These are phyloP conservation scores for Russula vinacea DNA, from an alignment of 768 basidiomycete genomes.

Conservation along the genomic window DNA sequence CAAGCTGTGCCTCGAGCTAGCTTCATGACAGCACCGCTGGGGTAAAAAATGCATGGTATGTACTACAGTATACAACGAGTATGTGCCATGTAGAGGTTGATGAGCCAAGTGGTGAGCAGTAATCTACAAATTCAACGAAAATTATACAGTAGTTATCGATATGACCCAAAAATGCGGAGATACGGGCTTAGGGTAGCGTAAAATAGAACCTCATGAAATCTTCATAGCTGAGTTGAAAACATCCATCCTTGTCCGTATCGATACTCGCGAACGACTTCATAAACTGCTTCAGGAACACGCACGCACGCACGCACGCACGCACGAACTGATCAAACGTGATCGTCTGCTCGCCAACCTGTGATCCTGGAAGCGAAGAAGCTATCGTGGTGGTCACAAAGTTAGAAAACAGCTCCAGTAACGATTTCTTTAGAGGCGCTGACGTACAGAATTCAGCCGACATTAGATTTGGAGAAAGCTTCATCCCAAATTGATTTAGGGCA, in stretches of 20 bases:
- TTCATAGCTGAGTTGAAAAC: constrained; percentile 69
- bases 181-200: constrained; percentile 45
- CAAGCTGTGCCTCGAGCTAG: too few relatives aligned
- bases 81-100: too few relatives aligned
- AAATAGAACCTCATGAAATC: constrained; percentile 66
- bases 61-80: too few relatives aligned
- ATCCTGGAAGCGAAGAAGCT: constrained; percentile 33
- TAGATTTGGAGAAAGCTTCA: constrained; percentile 63
- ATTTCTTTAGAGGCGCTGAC: constrained; percentile 23
- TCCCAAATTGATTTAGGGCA: constrained; percentile 74
- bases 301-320: constrained; percentile 79
- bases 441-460: constrained; percentile 75
- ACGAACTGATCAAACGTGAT: constrained; percentile 87
- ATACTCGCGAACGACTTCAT: constrained; percentile 66
- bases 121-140: not conserved
- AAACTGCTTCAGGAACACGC: constrained; percentile 75
- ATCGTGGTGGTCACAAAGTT: constrained; percentile 15
- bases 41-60: too few relatives aligned
- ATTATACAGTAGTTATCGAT: not conserved
- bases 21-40: too few relatives aligned
- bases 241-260: constrained; percentile 58
- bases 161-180: too few relatives aligned
- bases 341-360: constrained; percentile 42
- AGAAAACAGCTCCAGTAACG: not conserved
- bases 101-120: not conserved